Evolutionary conservation across 257 asterid genomes (phyloP), one percentile per base, ranked within the genome.

Genomic region (Voacanga thouarsii): DNA sequence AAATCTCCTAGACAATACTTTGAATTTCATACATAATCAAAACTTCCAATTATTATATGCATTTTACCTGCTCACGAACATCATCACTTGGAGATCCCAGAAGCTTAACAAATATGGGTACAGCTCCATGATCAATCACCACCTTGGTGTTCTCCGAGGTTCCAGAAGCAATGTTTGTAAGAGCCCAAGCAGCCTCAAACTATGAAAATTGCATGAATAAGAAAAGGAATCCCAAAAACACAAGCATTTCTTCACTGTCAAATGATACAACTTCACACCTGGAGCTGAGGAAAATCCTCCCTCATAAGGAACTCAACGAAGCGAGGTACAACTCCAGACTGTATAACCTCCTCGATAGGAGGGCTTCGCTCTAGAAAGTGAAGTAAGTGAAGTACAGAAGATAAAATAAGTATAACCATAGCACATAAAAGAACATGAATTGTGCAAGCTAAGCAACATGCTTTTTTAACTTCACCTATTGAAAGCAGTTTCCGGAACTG

Each of bases 161-260:
- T 59, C 98, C 98, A 79, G 97, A 92, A 12, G 98, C 98, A 80
- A 94, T 92, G 85, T 94, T 94, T 69, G 98, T 94, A 63, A 94
- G 97, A 7, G 98, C 98, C 98, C 98, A 94, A 77, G 97, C 97
- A 85, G 97, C 92, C 84, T 92, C 97, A 81, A 94, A 91, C 97
- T 92, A 87, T 53, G 82, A n/a, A 74, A 77, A 26, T 53, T 51
- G 74, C 61, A 60, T 14, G 55, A 71, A 74, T 82, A 43, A 83
- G 57, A 55, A 84, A 73, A 19, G 2, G 8, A 41, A 24, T n/a
- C 47, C 26, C 39, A 56, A 71, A 43, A 41, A 49, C 2, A 30
- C 57, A 59, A 26, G 24, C 19, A 74, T 6, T 14, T 19, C 57
- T 39, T 18, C 10, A 24, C 16, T 12, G 30, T 18, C 57, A 79